phyloP scores from a whole-genome alignment of 768 basidiomycete species.

The Auricularia cornea region DNA sequence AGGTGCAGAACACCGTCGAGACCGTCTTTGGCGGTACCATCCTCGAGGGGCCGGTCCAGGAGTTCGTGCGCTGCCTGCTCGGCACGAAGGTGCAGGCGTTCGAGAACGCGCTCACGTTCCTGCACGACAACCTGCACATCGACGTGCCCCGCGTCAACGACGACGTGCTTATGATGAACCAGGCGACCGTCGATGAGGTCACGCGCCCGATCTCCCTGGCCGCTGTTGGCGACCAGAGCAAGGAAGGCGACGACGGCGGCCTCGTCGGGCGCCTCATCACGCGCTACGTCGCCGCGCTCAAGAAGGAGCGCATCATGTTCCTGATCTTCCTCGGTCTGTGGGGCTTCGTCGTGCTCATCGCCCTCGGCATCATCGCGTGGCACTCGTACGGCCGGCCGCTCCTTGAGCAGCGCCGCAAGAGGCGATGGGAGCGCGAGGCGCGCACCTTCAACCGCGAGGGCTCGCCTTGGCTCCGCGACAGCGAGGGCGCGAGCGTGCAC shows the following conservation, averaged over 20 bases:
- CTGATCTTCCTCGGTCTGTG: conserved; percentile 75
- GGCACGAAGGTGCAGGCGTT: conserved; percentile 86
- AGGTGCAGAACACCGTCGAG: conserved; percentile 70
- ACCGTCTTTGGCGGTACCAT: conserved; percentile 78
- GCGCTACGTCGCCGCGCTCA: conserved; percentile 60
- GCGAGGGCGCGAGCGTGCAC: conserved; percentile 34
- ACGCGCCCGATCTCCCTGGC: conserved; percentile 64
- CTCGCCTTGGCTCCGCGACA: conserved; percentile 35
- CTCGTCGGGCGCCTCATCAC: conserved; percentile 66
- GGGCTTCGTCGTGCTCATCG: conserved; percentile 78
- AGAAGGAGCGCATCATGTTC: conserved; percentile 81
- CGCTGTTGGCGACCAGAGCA: conserved; percentile 63
- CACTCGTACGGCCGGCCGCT: conserved; percentile 49
- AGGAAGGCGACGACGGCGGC: conserved; percentile 42
- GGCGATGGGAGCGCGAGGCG: conserved; percentile 46
- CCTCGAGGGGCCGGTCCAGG: conserved; percentile 71
- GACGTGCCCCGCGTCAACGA: conserved; percentile 73
- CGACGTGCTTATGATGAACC: conserved; percentile 68
- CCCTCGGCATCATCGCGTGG: conserved; percentile 60
- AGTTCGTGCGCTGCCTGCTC: conserved; percentile 82
- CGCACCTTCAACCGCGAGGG: conserved; percentile 29
- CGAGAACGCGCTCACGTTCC: conserved; percentile 82
- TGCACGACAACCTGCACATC: conserved; percentile 79
- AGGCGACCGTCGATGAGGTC: conserved; percentile 60
- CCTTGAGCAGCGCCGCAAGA: conserved; percentile 39